Percentiles rank a stretch among this genome's conserved stretches.
phyloP scores from a whole-genome alignment of 257 asterid genomes.

The Nicotiana paniculata region DNA sequence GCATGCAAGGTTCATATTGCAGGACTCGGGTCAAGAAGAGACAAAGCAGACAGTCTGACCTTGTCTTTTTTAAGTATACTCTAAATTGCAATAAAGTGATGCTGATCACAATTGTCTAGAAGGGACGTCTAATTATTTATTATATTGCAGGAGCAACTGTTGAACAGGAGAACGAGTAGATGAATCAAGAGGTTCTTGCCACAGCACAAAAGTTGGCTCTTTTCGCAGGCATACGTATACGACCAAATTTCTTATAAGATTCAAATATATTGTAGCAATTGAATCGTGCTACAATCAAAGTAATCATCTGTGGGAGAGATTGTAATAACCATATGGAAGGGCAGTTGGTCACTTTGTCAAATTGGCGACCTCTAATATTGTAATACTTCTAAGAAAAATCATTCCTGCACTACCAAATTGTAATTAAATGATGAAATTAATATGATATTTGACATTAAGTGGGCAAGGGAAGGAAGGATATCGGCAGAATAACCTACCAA shows the following conservation, averaged over 20 bases:
- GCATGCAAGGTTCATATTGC: constrained; percentile 5
- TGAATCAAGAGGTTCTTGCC: background rate
- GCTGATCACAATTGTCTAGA: background rate
- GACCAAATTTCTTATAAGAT: background rate
- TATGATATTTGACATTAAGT: too few species aligned
- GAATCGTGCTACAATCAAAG: background rate
- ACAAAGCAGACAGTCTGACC: constrained; percentile 5
- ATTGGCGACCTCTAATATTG: background rate
- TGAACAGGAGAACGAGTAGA: background rate
- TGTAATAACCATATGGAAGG: background rate
- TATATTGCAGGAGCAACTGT: background rate
- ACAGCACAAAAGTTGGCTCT: background rate
- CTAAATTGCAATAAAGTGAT: background rate
- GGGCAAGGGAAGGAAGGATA: background rate
- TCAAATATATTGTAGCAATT: background rate
- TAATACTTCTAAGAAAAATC: background rate
- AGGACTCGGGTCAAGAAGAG: constrained; percentile 4
- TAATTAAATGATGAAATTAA: background rate
- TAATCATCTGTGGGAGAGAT: background rate
- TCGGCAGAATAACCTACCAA: constrained; percentile 11
- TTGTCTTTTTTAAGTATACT: background rate
- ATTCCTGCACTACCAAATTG: constrained; percentile 14
- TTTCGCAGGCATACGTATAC: background rate
- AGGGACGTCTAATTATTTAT: background rate
- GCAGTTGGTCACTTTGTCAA: background rate